Evolutionary conservation across 371 early-diverging fungal species (phyloP).

Genomic region (Parasitella parasitica): DNA sequence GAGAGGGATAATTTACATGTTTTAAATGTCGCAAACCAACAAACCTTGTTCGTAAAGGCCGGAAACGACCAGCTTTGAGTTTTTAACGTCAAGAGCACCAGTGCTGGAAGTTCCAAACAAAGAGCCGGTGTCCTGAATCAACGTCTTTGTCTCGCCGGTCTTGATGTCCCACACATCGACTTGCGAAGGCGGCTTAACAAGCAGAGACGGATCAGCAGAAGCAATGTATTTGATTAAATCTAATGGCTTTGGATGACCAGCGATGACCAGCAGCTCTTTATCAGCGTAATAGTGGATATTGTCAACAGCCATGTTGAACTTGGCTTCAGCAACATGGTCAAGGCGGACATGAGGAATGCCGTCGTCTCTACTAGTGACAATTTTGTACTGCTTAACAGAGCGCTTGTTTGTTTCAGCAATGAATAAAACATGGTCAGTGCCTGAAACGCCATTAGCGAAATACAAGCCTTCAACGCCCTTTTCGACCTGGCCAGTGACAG

Average conservation of each 20-base stretch:
- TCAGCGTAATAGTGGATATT: conserved; percentile 26
- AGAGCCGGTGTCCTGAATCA: conserved; percentile 36
- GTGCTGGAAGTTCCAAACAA: conserved; percentile 33
- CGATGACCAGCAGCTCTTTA: conserved; percentile 23
- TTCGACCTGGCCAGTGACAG: conserved; percentile 19
- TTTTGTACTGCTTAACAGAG: conserved; percentile 23
- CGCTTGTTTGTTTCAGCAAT: conserved; percentile 29
- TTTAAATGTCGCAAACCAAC: conserved; percentile 24
- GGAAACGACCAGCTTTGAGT: conserved; percentile 28
- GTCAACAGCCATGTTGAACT: conserved; percentile 34
- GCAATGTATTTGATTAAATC: conserved; percentile 16
- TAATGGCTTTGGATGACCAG: conserved; percentile 35
- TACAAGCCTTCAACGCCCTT: conserved; percentile 23
- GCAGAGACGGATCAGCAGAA: not conserved
- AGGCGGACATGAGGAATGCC: conserved; percentile 10
- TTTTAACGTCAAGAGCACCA: conserved; percentile 22
- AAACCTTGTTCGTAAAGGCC: conserved; percentile 36
- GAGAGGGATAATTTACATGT: not conserved
- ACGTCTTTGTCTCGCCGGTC: conserved; percentile 14
- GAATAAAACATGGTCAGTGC: conserved; percentile 31
- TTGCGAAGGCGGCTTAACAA: conserved; percentile 25
- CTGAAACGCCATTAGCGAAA: conserved; percentile 43
- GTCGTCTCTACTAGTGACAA: not conserved
- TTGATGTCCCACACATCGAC: conserved; percentile 29
- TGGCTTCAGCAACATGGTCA: conserved; percentile 9